Evolutionary conservation across 2,329 filamentous ascomycete genomes (phyloP).

Genomic region (Helotiales sp.): DNA sequence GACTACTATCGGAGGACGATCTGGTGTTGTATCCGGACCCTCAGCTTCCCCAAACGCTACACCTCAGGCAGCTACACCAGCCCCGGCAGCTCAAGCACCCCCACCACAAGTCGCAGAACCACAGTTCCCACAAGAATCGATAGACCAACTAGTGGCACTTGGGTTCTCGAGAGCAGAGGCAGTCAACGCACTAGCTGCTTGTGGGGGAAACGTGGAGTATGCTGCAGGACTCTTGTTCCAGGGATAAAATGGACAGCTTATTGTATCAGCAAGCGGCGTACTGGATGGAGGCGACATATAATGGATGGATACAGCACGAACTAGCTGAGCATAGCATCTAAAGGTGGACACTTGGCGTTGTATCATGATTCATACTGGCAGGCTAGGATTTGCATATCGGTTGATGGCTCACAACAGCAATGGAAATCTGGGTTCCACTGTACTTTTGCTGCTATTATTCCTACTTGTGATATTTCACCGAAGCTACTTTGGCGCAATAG

Average conservation of each 20-base stretch:
- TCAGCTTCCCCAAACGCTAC: conserved; percentile 30
- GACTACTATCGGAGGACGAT: conserved; percentile 81
- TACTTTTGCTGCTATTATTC: not conserved
- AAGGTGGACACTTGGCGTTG: conserved; percentile 8
- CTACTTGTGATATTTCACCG: not conserved
- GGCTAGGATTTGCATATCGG: not conserved
- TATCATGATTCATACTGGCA: not conserved
- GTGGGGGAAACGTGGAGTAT: conserved; percentile 81
- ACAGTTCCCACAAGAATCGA: conserved; percentile 55
- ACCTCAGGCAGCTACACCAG: conserved; percentile 25
- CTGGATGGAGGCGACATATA: conserved; percentile 17
- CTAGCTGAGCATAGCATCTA: conserved; percentile 23
- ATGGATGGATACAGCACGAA: conserved; percentile 1
- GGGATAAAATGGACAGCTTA: conserved; percentile 36
- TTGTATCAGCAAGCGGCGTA: conserved; percentile 10
- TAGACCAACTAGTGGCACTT: conserved; percentile 74
- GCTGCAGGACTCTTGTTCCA: conserved; percentile 80
- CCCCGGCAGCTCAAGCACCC: conserved; percentile 10
- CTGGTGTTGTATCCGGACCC: conserved; percentile 68
- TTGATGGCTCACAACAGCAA: not conserved
- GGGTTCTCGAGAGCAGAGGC: conserved; percentile 78
- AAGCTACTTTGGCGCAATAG: not conserved
- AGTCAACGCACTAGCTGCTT: conserved; percentile 77
- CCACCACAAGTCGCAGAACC: conserved; percentile 30
- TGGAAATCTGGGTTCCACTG: not conserved